Evolutionary conservation across 768 basidiomycete species (phyloP), one percentile per base, ranked within the genome.

Genomic region (button mushroom (Agaricus bisporus)): DNA sequence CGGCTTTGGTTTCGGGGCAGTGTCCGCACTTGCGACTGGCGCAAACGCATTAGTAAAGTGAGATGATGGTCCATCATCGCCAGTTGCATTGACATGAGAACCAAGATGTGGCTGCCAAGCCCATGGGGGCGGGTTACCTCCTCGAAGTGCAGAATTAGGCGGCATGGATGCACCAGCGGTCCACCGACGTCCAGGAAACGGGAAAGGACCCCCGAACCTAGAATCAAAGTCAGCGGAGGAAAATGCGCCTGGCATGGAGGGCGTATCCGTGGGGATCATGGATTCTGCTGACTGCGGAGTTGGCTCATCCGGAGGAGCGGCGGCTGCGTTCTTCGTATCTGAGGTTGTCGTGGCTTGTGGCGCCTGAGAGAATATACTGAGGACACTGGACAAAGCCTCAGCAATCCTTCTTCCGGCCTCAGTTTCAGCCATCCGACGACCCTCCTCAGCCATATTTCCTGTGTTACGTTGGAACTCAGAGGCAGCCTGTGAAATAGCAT

Each of bases 351-450:
- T 20, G n/a, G 53, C 58, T 42, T 25, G 17, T 25, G 36, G 41
- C 15, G 49, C 59, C 45, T 71, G 61, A 15, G 74, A 76, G n/a
- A 89, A 69, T 20, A 78, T 66, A 39, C 77, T 77, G 55, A 88
- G 71, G 29, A 91, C 67, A 43, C 73, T 73, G 5, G 76, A 80
- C 28, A 91, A 66, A 7, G 83, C 80, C 26, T 86, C 81, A 3
- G 83, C 76, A 14, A 89, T 79, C 48, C 79, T 73, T 41, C 73
- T 71, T 12, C 81, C 78, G 1, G 88, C 87, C 58, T 85, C 83
- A 59, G 80, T 79, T 61, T 91, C 87, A 1, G 80, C 68, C 20
- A 64, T 63, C 37, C 73, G 74, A 26, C 76, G 74, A 18, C 77
- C 61, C 17, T 77, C 73, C 29, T 73, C 73, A 0, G 78, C 66